Evolutionary conservation across 768 basidiomycete genomes (phyloP), one percentile per base, ranked within the genome.

Genomic region (Vararia minispora): DNA sequence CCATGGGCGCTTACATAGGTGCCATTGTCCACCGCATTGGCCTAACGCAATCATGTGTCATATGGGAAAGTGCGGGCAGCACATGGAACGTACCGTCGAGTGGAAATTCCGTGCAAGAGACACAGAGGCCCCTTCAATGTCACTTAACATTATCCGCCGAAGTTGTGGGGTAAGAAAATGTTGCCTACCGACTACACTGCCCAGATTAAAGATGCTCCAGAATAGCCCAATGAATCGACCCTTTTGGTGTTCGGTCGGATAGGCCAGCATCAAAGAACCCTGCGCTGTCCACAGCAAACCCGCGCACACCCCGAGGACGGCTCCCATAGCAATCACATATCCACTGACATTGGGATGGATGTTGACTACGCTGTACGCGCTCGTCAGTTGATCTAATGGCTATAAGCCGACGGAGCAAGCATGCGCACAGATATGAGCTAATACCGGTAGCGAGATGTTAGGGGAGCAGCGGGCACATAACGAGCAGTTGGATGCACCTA

Each of bases 171-270:
- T n/a, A n/a, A n/a, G n/a, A n/a, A n/a, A n/a, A n/a, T n/a, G n/a
- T n/a, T n/a, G n/a, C n/a, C n/a, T n/a, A n/a, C 86, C 85, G 32
- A 89, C 75, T 33, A 90, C 81, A 32, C 77, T 77, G 21, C 84
- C 84, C 16, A 86, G 43, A 49, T 88, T 87, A 63, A 90, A 89
- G 44, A 88, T 81, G 30, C 70, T 60, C 86, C 86, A 89, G 60
- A 88, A 89, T 32, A 85, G 72, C 28, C 70, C 77, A 36, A 89
- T 85, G 58, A 69, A 87, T 23, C 58, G 62, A 12, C 85, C 85
- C 56, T 89, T 89, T 54, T 88, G 73, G 32, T 57, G 52, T 54
- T 89, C 85, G 0, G 81, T 85, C 0, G 85, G 81, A 56, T 89
- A 89, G 4, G 82, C 74, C 57, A 90, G 60, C 76, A 88, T 87